phyloP scores from a whole-genome alignment of 1,139 yeast species.

The Geotrichum aggregatum region DNA sequence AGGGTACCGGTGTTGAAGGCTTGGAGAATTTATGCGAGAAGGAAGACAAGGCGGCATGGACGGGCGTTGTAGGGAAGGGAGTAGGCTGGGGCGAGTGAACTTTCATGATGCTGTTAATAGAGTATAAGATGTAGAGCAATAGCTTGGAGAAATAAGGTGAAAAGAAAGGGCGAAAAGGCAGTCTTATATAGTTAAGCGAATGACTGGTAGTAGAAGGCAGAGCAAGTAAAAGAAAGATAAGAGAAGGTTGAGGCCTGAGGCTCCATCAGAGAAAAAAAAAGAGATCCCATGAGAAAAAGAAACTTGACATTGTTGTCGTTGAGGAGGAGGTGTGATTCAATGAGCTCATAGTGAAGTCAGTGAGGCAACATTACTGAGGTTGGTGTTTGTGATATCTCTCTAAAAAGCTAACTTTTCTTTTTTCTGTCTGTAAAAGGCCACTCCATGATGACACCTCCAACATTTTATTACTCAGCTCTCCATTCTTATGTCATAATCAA shows the following conservation, averaged over 20 bases:
- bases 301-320: too few species aligned
- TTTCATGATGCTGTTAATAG: not conserved
- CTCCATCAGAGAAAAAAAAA: too few species aligned
- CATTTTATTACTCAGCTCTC: not conserved
- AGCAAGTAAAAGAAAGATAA: not conserved
- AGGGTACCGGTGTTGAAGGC: not conserved
- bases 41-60: not conserved
- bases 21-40: not conserved
- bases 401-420: too few species aligned
- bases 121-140: not conserved
- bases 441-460: not conserved
- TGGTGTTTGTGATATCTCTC: not conserved
- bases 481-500: not conserved
- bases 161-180: not conserved
- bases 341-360: not conserved
- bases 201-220: not conserved
- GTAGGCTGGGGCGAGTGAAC: conserved; percentile 11
- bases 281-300: too few species aligned
- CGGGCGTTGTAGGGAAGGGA: not conserved
- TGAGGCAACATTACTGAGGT: not conserved
- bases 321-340: too few species aligned
- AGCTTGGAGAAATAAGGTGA: not conserved
- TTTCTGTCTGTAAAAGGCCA: too few species aligned
- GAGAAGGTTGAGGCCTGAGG: not conserved
- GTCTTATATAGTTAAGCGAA: not conserved